Evolutionary conservation across 2,329 filamentous ascomycete genomes (phyloP), one percentile per base, ranked within the genome.

Genomic region (Hypoxylon sp.): DNA sequence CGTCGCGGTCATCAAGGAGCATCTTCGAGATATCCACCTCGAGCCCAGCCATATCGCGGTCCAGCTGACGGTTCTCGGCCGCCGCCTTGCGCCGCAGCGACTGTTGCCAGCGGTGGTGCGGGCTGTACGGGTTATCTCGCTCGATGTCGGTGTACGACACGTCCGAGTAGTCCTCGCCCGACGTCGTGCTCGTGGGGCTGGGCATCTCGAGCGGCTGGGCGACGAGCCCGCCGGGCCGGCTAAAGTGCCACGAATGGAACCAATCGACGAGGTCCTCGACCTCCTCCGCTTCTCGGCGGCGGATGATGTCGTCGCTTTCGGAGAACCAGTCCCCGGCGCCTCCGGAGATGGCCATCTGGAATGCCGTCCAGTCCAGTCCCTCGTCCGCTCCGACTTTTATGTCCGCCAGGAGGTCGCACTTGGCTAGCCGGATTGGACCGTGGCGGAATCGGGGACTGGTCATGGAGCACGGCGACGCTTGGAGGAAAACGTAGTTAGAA

Each of bases 271-370:
- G 74, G 6, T 87, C 85, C 39, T 84, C 82, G 3, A 78, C 75
- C 62, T 87, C 85, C 60, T 86, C 85, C 4, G 81, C 81, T 46
- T 85, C 80, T 9, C 72, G 74, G 10, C 73, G 77, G 5, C 77
- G 79, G 11, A 81, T 77, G 50, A 79, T 81, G 71, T 83, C 81
- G 52, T 81, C 78, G 17, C 79, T 78, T 55, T 85, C 85, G 17
- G 79, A 78, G 57, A 83, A 80, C 48, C 86, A 80, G 70, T 87
- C 86, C 31, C 85, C 86, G 1, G 85, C 85, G 4, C 86, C 86
- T 46, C 88, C 87, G 0, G 87, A 79, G 54, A 90, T 89, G 14
- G 88, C 88, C 84, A 90, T 89, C 77, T 91, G 88, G 74, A 90
- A 90, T 3, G 88, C 87, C 5, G 85, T 88, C 88, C 88, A 90